Conservation (phyloP, 2,329 filamentous ascomycete genomes). For the Penicillium sp. region DNA sequence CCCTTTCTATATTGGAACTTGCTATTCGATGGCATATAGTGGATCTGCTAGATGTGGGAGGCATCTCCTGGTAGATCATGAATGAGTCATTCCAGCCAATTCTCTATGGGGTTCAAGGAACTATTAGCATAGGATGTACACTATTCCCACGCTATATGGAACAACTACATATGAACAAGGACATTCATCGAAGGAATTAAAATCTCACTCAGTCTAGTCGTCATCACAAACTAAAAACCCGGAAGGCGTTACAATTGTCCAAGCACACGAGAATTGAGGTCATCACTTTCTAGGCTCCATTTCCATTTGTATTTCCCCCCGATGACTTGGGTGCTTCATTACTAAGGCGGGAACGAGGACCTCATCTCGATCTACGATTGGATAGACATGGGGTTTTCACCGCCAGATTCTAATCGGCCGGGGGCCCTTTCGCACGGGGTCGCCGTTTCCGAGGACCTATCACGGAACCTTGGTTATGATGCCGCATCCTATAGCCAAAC, state of each 20-base stretch:
- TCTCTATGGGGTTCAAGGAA: not conserved
- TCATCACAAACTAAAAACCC: not conserved
- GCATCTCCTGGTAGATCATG: not conserved
- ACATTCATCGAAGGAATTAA: not conserved
- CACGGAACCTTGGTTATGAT: constrained; percentile 1
- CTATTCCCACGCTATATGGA: not conserved
- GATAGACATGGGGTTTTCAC: constrained; percentile 18
- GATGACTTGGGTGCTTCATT: not conserved
- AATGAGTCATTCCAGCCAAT: not conserved
- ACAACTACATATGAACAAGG: not conserved
- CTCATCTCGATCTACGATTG: constrained; percentile 12
- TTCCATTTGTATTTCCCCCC: not conserved
- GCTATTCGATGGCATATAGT: not conserved
- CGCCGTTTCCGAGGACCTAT: constrained; percentile 18
- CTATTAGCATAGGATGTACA: not conserved
- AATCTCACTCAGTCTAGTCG: not conserved
- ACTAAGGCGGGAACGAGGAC: not conserved
- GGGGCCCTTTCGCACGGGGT: constrained; percentile 4
- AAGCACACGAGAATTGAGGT: not conserved
- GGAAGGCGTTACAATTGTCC: not conserved
- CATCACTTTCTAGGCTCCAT: not conserved
- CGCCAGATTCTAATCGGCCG: constrained; percentile 14
- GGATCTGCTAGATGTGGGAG: not conserved
- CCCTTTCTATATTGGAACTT: not conserved
- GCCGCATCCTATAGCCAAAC: constrained; percentile 7